These are phyloP conservation scores for Russula griseocarnosa DNA, from an alignment of 768 basidiomycete genomes.

Conservation along the genomic window DNA sequence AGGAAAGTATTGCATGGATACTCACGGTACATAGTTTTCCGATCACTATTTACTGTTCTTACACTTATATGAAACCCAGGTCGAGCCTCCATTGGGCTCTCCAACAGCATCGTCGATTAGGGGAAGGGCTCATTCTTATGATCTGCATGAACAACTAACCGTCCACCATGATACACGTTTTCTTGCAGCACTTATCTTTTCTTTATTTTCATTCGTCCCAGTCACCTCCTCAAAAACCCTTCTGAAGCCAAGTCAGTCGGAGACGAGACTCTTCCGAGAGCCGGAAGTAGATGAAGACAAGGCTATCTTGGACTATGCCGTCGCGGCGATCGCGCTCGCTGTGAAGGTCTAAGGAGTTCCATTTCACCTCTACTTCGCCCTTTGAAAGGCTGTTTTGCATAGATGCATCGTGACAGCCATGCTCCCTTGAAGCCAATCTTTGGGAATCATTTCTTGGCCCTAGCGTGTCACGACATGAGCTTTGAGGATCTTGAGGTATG, in stretches of 20 bases:
- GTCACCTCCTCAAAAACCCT: background rate
- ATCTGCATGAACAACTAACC: constrained; percentile 26
- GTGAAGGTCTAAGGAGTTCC: constrained; percentile 23
- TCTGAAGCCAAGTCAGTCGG: background rate
- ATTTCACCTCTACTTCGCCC: background rate
- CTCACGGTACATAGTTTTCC: constrained; percentile 12
- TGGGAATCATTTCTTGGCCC: constrained; percentile 22
- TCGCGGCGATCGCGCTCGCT: constrained; percentile 25
- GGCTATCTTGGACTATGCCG: constrained; percentile 25
- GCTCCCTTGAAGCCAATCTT: constrained; percentile 25
- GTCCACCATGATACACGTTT: constrained; percentile 24
- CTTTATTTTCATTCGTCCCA: constrained; percentile 13
- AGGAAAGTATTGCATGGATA: constrained; percentile 24
- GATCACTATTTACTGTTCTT: background rate
- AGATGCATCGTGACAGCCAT: constrained; percentile 25
- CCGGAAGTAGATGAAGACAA: background rate
- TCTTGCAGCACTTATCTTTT: constrained; percentile 24
- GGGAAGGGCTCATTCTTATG: constrained; percentile 6
- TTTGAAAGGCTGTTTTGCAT: background rate
- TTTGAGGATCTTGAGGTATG: constrained; percentile 25
- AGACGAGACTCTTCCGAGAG: background rate
- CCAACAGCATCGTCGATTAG: background rate
- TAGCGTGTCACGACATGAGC: constrained; percentile 24
- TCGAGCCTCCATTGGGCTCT: constrained; percentile 16
- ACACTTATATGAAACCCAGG: constrained; percentile 5